Percentiles rank a stretch among this genome's conserved stretches.
Evolutionary conservation across 176 grass and related monocot species (phyloP).

Genomic region (Oropetium thomaeum): DNA sequence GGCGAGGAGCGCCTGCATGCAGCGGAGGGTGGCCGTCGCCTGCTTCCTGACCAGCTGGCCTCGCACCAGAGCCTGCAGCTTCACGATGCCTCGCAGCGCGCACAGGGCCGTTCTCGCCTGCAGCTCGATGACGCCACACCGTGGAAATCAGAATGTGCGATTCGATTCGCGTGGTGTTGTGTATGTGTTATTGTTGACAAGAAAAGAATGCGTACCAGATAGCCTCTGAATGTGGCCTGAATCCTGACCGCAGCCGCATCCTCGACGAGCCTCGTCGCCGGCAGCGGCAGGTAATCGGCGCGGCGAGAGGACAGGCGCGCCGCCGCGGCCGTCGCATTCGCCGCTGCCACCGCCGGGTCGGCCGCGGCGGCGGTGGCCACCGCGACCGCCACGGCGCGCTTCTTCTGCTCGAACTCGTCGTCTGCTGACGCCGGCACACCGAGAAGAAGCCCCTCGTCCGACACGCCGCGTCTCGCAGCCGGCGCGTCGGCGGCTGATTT

Average conservation of each 20-base stretch:
- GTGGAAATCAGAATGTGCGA: too few relatives aligned
- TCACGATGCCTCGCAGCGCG: conserved; percentile 80
- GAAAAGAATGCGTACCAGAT: conserved; percentile 60
- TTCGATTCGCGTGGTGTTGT: too few relatives aligned
- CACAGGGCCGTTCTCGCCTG: conserved; percentile 82
- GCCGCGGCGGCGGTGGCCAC: conserved; percentile 56
- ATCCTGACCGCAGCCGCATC: conserved; percentile 63
- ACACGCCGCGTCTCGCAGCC: background rate
- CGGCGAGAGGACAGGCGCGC: conserved; percentile 42
- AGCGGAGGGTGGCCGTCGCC: conserved; percentile 65
- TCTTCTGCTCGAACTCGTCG: conserved; percentile 49
- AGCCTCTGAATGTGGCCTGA: conserved; percentile 76
- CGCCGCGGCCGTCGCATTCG: conserved; percentile 55
- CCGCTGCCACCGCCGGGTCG: conserved; percentile 52
- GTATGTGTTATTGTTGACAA: too few relatives aligned
- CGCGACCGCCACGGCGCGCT: conserved; percentile 54
- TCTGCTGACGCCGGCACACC: conserved; percentile 1
- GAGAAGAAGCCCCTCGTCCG: background rate
- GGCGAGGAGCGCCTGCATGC: conserved; percentile 75
- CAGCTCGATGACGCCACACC: too few relatives aligned
- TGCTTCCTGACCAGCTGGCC: conserved; percentile 89
- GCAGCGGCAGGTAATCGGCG: background rate
- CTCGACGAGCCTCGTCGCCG: conserved; percentile 29
- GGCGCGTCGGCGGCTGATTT: background rate
- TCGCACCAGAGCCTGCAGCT: conserved; percentile 80